Evolutionary conservation across 2,329 filamentous ascomycete species (phyloP), one percentile per base, ranked within the genome.

Genomic region (Fusarium lateritium): DNA sequence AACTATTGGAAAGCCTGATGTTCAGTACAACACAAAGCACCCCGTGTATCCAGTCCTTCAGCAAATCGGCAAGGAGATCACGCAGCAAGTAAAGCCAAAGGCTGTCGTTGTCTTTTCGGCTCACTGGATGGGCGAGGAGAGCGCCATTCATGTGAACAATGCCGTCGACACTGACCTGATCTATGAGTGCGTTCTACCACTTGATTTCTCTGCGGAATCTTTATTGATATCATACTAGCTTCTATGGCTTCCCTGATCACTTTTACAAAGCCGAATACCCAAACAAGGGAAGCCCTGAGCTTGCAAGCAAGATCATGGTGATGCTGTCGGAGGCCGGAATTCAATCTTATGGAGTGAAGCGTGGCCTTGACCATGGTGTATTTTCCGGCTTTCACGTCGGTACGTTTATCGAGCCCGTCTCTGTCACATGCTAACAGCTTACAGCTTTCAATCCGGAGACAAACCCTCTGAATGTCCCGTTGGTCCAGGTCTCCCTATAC

Each of bases 61-160:
- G 70, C 77, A 83, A 24, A 89, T 93, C 53, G 92, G 92, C 42
- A 83, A 78, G 9, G 91, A 94, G 73, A 93, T 94, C 75, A 93
- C 90, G 1, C 82, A 86, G 28, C 86, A 88, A 65, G 87, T 93
- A 43, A 90, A 89, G 72, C 92, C 92, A 3, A 89, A 87, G 65
- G 92, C 91, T 3, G 85, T 94, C 17, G 88, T 94, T 2, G 89
- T 94, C 26, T 91, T 94, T 76, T 93, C 91, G 1, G 92, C 91
- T 2, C 92, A 94, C 78, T 94, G 92, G 92, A 89, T 92, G 79
- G 88, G 85, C 45, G 80, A 75, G 56, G 78, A 79, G 39, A 81
- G 85, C 70, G 83, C 81, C 5, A 85, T 93, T 65, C 82, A 90
- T 72, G 84, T 93, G 70, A 93, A 93, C 76, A 87, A 85, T 10